Evolutionary conservation across 495 filamentous ascomycete genomes (phyloP).

Genomic region (Penicillium atrosanguineum): DNA sequence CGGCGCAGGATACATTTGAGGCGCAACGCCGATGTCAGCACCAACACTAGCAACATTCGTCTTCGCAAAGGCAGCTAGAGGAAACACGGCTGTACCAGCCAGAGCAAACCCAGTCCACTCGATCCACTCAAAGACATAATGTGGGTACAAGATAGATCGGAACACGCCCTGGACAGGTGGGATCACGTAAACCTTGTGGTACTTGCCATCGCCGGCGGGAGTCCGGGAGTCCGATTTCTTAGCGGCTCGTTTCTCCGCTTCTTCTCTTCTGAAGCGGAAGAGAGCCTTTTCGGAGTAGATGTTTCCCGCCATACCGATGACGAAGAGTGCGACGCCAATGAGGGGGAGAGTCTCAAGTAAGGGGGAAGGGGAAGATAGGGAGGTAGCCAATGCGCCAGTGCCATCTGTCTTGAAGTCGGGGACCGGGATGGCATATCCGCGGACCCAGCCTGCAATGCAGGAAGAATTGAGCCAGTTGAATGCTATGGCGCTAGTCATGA

Average conservation of each 20-base stretch:
- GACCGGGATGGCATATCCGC: constrained; percentile 42
- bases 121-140: constrained; percentile 93
- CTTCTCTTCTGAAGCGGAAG: constrained; percentile 57
- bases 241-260: constrained; percentile 38
- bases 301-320: constrained; percentile 72
- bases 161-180: constrained; percentile 85
- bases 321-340: constrained; percentile 58
- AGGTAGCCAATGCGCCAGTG: background rate
- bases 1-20: constrained; percentile 34
- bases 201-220: constrained; percentile 23
- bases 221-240: constrained; percentile 39
- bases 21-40: constrained; percentile 6
- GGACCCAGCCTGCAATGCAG: constrained; percentile 76
- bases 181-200: constrained; percentile 84
- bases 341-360: constrained; percentile 10
- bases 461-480: constrained; percentile 83
- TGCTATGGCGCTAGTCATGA: constrained; percentile 56
- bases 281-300: constrained; percentile 69
- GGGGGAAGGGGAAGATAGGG: background rate
- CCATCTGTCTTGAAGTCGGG: constrained; percentile 11
- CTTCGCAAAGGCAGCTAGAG: constrained; percentile 11
- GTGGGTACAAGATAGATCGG: constrained; percentile 77
- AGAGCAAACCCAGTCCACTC: constrained; percentile 92
- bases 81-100: constrained; percentile 41
- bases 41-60: background rate